Conservation (phyloP, 2,329 filamentous ascomycete genomes). For the Sarocladium brachiariae region DNA sequence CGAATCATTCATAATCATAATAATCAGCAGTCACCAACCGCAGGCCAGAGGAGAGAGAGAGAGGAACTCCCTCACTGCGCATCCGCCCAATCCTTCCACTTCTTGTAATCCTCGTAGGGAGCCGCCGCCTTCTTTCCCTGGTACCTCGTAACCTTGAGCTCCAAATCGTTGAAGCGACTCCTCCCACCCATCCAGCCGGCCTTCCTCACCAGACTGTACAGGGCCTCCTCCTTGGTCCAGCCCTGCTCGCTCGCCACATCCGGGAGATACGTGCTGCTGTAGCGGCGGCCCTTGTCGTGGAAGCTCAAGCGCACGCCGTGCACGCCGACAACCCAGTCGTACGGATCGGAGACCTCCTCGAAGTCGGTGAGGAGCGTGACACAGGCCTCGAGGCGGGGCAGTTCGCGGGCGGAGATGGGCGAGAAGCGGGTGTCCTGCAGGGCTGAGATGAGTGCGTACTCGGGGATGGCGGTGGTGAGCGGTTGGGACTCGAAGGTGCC, state of each 20-base stretch:
- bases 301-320: conserved; percentile 89
- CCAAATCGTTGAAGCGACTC: conserved; percentile 72
- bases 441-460: conserved; percentile 77
- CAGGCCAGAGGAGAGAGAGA: background rate
- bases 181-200: conserved; percentile 83
- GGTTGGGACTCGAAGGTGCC: conserved; percentile 82
- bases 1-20: background rate
- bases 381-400: conserved; percentile 53
- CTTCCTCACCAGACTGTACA: conserved; percentile 88
- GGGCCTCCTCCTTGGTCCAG: conserved; percentile 88
- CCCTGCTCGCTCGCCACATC: conserved; percentile 89
- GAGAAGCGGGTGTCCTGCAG: conserved; percentile 57
- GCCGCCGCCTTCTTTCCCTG: conserved; percentile 74
- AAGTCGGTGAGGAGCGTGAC: conserved; percentile 85
- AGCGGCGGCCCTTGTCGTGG: conserved; percentile 61
- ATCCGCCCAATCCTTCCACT: conserved; percentile 69
- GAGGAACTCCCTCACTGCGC: background rate
- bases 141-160: conserved; percentile 75
- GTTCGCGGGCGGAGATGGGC: conserved; percentile 46
- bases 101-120: conserved; percentile 66
- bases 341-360: conserved; percentile 62
- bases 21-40: background rate
- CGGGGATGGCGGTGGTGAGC: conserved; percentile 64
- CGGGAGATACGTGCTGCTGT: conserved; percentile 84
- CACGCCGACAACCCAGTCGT: conserved; percentile 81